A percentile compares a stretch with the other conserved stretches of the same genome.
Evolutionary conservation across 192 early-diverging fungal species (phyloP).

Genomic region (Backusella liffmaniae): DNA sequence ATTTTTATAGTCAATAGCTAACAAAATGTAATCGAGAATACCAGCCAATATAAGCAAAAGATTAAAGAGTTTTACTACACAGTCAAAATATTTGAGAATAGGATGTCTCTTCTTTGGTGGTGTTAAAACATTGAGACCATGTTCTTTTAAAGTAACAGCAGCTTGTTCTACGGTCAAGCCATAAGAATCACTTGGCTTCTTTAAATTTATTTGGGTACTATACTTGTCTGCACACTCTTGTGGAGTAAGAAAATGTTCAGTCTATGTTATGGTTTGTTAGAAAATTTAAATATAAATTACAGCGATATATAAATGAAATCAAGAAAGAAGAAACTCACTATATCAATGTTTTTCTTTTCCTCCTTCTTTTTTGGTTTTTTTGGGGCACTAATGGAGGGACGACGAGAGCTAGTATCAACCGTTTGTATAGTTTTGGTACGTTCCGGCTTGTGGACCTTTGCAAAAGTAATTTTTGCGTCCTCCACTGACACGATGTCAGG

Average conservation of each 20-base stretch:
- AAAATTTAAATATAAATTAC: neutral
- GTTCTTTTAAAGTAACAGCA: constrained; percentile 54
- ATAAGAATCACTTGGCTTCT: constrained; percentile 63
- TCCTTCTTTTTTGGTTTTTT: constrained; percentile 20
- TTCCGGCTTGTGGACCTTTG: constrained; percentile 23
- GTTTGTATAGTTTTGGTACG: constrained; percentile 21
- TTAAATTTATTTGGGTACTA: constrained; percentile 46
- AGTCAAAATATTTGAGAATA: constrained; percentile 73
- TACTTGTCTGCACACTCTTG: constrained; percentile 46
- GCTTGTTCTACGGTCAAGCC: constrained; percentile 70
- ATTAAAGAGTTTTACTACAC: constrained; percentile 83
- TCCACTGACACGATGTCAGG: neutral
- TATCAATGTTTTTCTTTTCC: constrained; percentile 41
- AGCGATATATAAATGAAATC: neutral
- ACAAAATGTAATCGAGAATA: constrained; percentile 77
- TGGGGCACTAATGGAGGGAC: constrained; percentile 27
- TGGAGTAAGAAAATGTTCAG: constrained; percentile 47
- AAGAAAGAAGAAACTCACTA: constrained; percentile 42
- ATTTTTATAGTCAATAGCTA: constrained; percentile 67
- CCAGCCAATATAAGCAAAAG: constrained; percentile 82
- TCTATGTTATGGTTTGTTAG: constrained; percentile 30
- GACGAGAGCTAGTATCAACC: constrained; percentile 17
- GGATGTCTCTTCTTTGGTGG: constrained; percentile 84
- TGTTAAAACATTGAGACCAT: constrained; percentile 85
- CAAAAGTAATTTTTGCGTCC: constrained; percentile 28